These are phyloP conservation scores for Zymoseptoria brevis DNA, from an alignment of 2,329 filamentous ascomycete genomes.

Conservation along the genomic window DNA sequence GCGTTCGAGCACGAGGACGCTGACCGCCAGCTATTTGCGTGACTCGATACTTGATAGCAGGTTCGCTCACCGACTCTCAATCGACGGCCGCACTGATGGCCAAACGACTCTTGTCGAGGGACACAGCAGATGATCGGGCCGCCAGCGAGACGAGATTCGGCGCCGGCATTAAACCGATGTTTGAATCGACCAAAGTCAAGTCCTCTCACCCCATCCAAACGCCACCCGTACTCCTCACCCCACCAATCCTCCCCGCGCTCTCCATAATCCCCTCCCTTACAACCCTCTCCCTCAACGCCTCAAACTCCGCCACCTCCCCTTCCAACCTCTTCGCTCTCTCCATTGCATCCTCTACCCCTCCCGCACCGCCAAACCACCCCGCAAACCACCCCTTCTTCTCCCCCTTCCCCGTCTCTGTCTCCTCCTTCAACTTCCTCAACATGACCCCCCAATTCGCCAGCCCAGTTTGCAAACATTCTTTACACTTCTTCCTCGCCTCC, in stretches of 20 bases:
- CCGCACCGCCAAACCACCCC: constrained; percentile 17
- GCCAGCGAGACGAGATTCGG: no score
- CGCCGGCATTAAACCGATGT: no score
- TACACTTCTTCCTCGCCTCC: constrained; percentile 48
- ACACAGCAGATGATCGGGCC: no score
- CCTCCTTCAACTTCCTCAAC: constrained; percentile 53
- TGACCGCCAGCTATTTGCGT: no score
- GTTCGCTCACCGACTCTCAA: no score
- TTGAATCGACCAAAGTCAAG: no score
- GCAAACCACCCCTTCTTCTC: constrained; percentile 15
- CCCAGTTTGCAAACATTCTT: constrained; percentile 67
- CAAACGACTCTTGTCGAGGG: no score
- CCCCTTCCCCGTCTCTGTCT: not conserved
- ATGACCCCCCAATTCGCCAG: constrained; percentile 78
- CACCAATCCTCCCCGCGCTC: constrained; percentile 7
- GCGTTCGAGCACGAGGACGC: no score
- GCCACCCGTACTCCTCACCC: constrained; percentile 20
- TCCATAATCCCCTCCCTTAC: constrained; percentile 17
- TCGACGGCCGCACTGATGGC: no score
- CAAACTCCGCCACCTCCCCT: constrained; percentile 15
- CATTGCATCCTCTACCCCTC: constrained; percentile 10
- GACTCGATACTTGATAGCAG: no score
- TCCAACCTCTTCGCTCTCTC: constrained; percentile 17
- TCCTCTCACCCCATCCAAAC: constrained; percentile 15
- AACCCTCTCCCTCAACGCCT: constrained; percentile 18